Evolutionary conservation across 2,329 filamentous ascomycete species (phyloP).

Genomic region (Phaeoacremonium minimum): DNA sequence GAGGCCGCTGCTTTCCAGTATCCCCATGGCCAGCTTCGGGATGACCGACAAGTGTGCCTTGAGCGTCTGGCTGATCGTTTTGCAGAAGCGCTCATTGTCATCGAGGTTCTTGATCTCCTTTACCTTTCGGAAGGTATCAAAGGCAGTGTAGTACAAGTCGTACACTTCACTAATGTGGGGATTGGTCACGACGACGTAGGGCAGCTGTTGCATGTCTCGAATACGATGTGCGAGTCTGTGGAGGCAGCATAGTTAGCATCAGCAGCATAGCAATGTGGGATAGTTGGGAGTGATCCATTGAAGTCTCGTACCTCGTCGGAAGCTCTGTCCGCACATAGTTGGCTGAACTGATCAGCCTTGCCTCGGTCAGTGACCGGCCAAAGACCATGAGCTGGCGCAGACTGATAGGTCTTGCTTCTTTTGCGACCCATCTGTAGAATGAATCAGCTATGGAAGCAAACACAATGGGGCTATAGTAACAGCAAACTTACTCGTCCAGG

Average conservation of each 20-base stretch:
- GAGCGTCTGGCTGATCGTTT: slow-evolving; percentile 72
- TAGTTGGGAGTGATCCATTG: neutral
- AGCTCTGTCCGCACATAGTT: slow-evolving; percentile 97
- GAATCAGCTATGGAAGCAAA: neutral
- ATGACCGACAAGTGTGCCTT: slow-evolving; percentile 90
- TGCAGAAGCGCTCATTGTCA: slow-evolving; percentile 86
- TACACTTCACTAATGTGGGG: slow-evolving; percentile 91
- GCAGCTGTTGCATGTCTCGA: slow-evolving; percentile 93
- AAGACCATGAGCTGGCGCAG: slow-evolving; percentile 96
- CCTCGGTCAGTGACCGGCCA: slow-evolving; percentile 86
- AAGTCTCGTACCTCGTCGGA: slow-evolving; percentile 62
- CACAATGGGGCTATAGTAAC: neutral
- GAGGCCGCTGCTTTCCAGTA: slow-evolving; percentile 81
- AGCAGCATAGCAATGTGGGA: too few relatives aligned
- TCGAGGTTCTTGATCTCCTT: slow-evolving; percentile 80
- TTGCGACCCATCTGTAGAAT: slow-evolving; percentile 75
- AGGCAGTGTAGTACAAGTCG: slow-evolving; percentile 94
- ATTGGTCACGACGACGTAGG: slow-evolving; percentile 95
- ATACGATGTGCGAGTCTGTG: slow-evolving; percentile 83
- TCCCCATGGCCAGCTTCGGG: slow-evolving; percentile 88
- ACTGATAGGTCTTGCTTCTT: slow-evolving; percentile 91
- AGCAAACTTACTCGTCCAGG: slow-evolving; percentile 54
- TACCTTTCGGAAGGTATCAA: slow-evolving; percentile 81
- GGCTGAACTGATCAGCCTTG: slow-evolving; percentile 84
- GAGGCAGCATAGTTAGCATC: too few relatives aligned